phyloP scores from a whole-genome alignment of 2,329 filamentous ascomycete species.

The Cercospora berteroae region DNA sequence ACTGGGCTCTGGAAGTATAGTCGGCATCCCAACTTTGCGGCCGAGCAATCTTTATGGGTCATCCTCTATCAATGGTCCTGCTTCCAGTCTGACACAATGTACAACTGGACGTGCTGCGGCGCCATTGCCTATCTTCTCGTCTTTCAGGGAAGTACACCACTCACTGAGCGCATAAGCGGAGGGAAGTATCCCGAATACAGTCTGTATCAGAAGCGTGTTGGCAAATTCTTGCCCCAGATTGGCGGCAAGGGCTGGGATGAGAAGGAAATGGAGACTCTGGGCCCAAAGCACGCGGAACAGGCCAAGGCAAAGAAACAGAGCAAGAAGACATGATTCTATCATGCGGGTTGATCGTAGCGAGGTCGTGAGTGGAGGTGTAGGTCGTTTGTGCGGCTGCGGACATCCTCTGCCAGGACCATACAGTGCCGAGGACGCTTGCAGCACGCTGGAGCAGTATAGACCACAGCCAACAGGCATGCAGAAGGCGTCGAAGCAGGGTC shows the following conservation, averaged over 20 bases:
- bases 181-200: conserved; percentile 86
- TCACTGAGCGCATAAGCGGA: conserved; percentile 79
- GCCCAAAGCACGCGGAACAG: conserved; percentile 17
- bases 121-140: conserved; percentile 68
- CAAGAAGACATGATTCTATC: conserved; percentile 1
- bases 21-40: conserved; percentile 91
- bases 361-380: not conserved
- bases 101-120: conserved; percentile 77
- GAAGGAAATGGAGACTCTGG: conserved; percentile 27
- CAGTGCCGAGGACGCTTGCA: not conserved
- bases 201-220: conserved; percentile 77
- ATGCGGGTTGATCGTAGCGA: not conserved
- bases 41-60: conserved; percentile 89
- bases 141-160: conserved; percentile 84
- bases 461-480: not conserved
- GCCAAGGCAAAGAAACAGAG: conserved; percentile 10
- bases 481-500: not conserved
- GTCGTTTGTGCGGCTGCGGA: not conserved
- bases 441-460: not conserved
- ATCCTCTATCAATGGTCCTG: conserved; percentile 85
- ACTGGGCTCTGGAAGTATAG: conserved; percentile 83
- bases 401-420: not conserved
- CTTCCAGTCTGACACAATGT: conserved; percentile 65
- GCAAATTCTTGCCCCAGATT: conserved; percentile 72
- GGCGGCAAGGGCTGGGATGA: conserved; percentile 36